phyloP scores from a whole-genome alignment of 148 eudicot genomes.

The Pouteria glomerata region DNA sequence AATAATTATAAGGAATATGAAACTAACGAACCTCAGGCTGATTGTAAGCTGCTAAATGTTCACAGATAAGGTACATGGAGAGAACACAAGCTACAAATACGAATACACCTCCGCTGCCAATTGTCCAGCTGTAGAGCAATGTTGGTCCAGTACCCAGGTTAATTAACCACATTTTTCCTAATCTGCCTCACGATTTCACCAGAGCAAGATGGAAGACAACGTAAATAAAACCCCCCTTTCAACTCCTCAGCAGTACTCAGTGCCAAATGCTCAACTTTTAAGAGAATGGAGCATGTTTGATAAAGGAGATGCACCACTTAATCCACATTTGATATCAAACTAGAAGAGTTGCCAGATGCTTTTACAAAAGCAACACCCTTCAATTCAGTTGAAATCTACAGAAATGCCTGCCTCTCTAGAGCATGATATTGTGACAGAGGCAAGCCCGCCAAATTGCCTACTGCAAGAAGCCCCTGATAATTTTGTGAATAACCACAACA shows the following conservation, averaged over 20 bases:
- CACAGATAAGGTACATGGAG: conserved; percentile 73
- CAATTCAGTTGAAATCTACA: background rate
- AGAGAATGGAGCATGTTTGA: background rate
- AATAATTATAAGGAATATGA: background rate
- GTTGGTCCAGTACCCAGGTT: conserved; percentile 39
- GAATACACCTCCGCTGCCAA: conserved; percentile 65
- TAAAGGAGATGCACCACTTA: conserved; percentile 12
- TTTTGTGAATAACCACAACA: background rate
- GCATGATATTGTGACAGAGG: background rate
- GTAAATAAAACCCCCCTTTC: conserved; percentile 48
- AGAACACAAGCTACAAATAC: conserved; percentile 79
- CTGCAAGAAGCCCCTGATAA: background rate
- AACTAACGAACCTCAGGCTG: conserved; percentile 78
- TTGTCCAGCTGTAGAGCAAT: conserved; percentile 62
- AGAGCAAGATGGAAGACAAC: conserved; percentile 32
- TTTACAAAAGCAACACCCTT: conserved; percentile 6
- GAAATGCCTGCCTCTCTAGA: background rate
- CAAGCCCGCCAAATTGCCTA: background rate
- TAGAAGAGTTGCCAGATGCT: conserved; percentile 12
- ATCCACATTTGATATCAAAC: background rate
- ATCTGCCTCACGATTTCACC: conserved; percentile 52
- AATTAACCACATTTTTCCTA: conserved; percentile 41
- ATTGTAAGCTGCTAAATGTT: conserved; percentile 88
- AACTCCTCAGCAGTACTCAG: conserved; percentile 37
- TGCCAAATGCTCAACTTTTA: conserved; percentile 4